Conservation (phyloP, 169 alveolate genomes). For the Plasmodium relictum region DNA sequence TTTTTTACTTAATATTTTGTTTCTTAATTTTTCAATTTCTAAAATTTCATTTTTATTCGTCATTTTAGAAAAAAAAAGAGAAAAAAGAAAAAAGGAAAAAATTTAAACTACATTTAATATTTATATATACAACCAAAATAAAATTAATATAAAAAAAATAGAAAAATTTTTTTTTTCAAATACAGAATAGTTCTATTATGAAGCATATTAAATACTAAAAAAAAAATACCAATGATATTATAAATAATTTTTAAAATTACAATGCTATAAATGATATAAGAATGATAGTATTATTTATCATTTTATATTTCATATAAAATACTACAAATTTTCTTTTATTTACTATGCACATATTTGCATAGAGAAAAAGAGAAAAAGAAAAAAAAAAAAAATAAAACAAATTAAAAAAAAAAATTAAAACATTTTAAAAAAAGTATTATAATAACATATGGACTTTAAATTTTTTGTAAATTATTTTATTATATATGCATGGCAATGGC, state of each 20-base stretch:
- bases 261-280: too few species aligned
- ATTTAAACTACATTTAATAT: neutral
- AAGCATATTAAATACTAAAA: too few species aligned
- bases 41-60: constrained; percentile 15
- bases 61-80: neutral
- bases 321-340: too few species aligned
- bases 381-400: constrained; percentile 19
- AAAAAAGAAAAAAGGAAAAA: neutral
- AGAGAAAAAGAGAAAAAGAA: constrained; percentile 5
- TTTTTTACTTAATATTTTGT: constrained; percentile 16
- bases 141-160: too few species aligned
- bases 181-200: too few species aligned
- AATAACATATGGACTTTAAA: constrained; percentile 67
- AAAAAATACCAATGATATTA: too few species aligned
- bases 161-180: too few species aligned
- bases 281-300: neutral
- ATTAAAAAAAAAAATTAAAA: neutral
- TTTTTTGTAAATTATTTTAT: constrained; percentile 70
- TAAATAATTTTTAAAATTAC: too few species aligned
- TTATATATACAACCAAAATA: neutral
- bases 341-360: constrained; percentile 54
- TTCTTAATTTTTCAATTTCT: constrained; percentile 27
- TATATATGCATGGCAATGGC: constrained; percentile 56
- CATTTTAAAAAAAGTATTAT: neutral
- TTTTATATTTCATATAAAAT: neutral